A percentile compares a stretch with the other conserved stretches of the same genome.
These are phyloP conservation scores for Polygonum aviculare DNA, from an alignment of 148 eudicot genomes.

Conservation along the genomic window DNA sequence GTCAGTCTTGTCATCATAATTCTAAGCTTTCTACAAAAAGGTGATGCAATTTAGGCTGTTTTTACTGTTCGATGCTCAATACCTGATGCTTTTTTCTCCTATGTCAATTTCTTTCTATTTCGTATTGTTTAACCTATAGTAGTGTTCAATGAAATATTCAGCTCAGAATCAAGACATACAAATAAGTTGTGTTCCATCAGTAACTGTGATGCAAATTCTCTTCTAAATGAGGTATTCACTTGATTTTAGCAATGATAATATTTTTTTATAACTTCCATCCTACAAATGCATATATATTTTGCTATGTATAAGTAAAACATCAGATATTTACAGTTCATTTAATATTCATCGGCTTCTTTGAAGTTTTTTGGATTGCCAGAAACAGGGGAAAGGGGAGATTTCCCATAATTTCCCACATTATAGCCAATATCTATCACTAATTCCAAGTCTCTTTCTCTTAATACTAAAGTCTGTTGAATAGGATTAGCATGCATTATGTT, in stretches of 20 bases:
- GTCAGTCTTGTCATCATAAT: background rate
- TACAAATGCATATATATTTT: background rate
- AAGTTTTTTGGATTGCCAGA: background rate
- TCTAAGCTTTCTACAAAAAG: too few relatives aligned
- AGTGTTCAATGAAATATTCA: conserved; percentile 20
- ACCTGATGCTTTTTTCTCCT: background rate
- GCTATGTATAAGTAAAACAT: background rate
- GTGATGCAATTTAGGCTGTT: background rate
- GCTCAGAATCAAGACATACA: conserved; percentile 53
- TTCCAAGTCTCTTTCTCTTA: background rate
- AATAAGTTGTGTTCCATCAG: conserved; percentile 73
- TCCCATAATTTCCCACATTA: too few relatives aligned
- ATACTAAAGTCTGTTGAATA: background rate
- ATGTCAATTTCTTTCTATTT: background rate
- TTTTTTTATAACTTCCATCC: background rate
- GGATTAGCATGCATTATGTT: background rate
- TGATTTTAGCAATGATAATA: background rate
- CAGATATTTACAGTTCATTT: background rate
- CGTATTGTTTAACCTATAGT: conserved; percentile 5
- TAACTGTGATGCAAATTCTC: conserved; percentile 65
- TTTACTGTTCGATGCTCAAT: background rate
- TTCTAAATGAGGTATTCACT: conserved; percentile 52
- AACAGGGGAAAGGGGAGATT: too few relatives aligned
- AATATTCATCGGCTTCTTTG: background rate
- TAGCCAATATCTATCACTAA: background rate